Base-by-base conservation (phyloP, 106 monocot genomes). In the Xerophyta viscosa region DNA sequence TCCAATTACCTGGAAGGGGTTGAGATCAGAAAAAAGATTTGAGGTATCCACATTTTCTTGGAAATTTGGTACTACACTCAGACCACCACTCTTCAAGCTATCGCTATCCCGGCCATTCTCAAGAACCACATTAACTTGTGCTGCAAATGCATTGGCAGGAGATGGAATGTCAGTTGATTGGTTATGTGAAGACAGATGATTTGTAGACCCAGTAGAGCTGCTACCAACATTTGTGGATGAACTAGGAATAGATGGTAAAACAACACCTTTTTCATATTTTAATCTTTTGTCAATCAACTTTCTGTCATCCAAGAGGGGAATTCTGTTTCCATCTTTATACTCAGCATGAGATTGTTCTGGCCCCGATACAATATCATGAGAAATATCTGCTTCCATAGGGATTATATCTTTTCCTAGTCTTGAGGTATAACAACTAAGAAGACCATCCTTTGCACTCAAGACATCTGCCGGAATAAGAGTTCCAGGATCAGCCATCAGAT, bases 401-500 rank as follows among this genome's bases (percentile, higher is more conserved):
- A 47, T 55, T 27, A 56, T 27, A 48, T 52, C 77, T 37, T 59
- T 68, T 10, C 44, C 57, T 17, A 56, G 20, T 65, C 29, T 62
- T 37, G 29, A 24, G 65, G 74, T 78, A 57, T 54, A 56, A 31
- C 73, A 48, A 31, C 62, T 70, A 11, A 41, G 41, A 22, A 68
- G 27, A 59, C 65, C 37, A 66, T 85, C 85, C 71, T 74, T 90
- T 57, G 56, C 36, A 61, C 71, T 98, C 6, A 76, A 60, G 13
- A 74, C 76, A 67, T 98, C 89, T 37, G 82, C 79, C 29, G 96
- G 96, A 64, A 98, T 86, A 37, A 98, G 82, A 19, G 79, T 90
- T 37, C 96, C 96, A 5, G 96, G 89, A 18, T 81, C 78, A 80
- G 82, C 81, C 96, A 98, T 98, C 26, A 98, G 85, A 71, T 98